Percentiles rank a stretch among this genome's conserved stretches.
phyloP scores from a whole-genome alignment of 345 rosid species.

The Psidium friedrichsthalianum region DNA sequence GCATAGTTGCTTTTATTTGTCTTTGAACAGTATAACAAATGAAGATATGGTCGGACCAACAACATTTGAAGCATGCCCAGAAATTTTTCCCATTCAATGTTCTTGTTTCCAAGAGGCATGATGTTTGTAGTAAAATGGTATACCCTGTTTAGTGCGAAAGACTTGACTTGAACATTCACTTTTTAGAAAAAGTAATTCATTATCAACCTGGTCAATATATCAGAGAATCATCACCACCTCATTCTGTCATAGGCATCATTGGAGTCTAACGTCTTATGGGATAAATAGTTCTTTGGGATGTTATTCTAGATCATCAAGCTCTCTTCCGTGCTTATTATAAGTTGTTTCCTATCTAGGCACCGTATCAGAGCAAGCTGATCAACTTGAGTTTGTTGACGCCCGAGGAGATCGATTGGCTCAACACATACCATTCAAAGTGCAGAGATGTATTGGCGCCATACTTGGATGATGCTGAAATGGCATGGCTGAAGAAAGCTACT shows the following conservation, averaged over 20 bases:
- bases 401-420: conserved; percentile 71
- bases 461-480: conserved; percentile 56
- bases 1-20: neutral
- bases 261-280: neutral
- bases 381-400: conserved; percentile 35
- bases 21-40: neutral
- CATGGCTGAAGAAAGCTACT: conserved; percentile 87
- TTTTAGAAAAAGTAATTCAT: neutral
- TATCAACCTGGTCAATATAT: neutral
- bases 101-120: neutral
- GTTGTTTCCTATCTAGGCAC: conserved; percentile 32
- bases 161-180: neutral
- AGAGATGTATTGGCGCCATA: conserved; percentile 57
- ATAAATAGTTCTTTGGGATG: neutral
- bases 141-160: neutral
- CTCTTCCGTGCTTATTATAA: neutral
- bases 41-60: neutral
- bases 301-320: neutral
- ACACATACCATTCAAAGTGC: conserved; percentile 68
- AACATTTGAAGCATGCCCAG: neutral
- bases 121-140: neutral
- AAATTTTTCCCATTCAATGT: neutral
- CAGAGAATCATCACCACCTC: neutral
- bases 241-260: neutral
- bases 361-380: conserved; percentile 83